These are phyloP conservation scores for Moringa oleifera DNA, from an alignment of 345 rosid species.

Conservation along the genomic window DNA sequence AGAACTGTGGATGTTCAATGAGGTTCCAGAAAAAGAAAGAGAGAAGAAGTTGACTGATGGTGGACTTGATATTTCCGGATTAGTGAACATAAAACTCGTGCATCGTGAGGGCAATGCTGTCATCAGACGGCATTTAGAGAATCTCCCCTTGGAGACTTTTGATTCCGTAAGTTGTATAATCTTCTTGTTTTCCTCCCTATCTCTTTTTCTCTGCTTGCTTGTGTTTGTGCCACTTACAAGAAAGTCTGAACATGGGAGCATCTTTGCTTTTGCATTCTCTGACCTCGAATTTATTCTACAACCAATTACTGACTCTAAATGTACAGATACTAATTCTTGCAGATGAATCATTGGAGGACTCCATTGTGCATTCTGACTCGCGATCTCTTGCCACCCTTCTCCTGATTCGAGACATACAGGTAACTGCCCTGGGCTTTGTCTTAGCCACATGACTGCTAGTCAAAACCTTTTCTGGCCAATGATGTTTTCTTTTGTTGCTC, in stretches of 20 bases:
- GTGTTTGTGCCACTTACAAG: conserved; percentile 5
- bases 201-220: no score
- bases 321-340: conserved; percentile 93
- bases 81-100: conserved; percentile 67
- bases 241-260: not conserved
- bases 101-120: conserved; percentile 88
- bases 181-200: not conserved
- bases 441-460: not conserved
- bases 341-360: conserved; percentile 92
- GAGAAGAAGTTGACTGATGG: conserved; percentile 73
- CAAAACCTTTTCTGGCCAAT: not conserved
- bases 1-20: conserved; percentile 93
- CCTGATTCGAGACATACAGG: conserved; percentile 96
- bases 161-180: conserved; percentile 74
- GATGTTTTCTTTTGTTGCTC: not conserved
- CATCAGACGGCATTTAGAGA: conserved; percentile 75
- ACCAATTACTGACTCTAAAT: conserved; percentile 48
- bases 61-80: conserved; percentile 53
- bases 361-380: conserved; percentile 89
- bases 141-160: conserved; percentile 82
- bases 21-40: conserved; percentile 79
- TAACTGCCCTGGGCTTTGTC: conserved; percentile 15
- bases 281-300: conserved; percentile 6
- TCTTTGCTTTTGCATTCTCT: not conserved
- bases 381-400: conserved; percentile 95